Evolutionary conservation across 2,329 filamentous ascomycete species (phyloP).

Genomic region (Dactylellina haptotyla): DNA sequence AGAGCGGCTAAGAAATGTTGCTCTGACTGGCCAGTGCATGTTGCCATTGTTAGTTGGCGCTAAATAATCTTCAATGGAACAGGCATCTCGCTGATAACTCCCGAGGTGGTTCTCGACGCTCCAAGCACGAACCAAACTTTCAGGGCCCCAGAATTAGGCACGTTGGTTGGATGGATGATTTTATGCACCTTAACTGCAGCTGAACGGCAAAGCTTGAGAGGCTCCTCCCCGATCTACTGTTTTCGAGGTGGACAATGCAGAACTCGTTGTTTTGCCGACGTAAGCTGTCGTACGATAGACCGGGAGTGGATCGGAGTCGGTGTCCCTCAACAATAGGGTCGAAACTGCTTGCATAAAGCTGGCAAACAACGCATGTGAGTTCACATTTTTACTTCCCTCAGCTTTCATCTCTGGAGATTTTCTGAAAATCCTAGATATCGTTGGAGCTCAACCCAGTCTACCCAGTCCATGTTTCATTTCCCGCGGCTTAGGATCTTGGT

Average conservation of each 20-base stretch:
- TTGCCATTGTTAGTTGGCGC: slow-evolving; percentile 24
- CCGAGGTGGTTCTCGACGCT: too few relatives aligned
- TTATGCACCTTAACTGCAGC: slow-evolving; percentile 29
- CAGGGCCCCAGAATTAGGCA: too few relatives aligned
- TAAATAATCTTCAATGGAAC: slow-evolving; percentile 5
- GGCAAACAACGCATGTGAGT: slow-evolving; percentile 53
- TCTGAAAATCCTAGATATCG: slow-evolving; percentile 15
- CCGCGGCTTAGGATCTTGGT: slow-evolving; percentile 23
- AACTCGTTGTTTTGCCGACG: slow-evolving; percentile 3
- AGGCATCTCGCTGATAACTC: too few relatives aligned
- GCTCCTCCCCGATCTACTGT: background rate
- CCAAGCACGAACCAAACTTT: too few relatives aligned
- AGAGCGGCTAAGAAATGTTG: slow-evolving; percentile 19
- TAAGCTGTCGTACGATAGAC: slow-evolving; percentile 15
- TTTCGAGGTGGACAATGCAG: background rate
- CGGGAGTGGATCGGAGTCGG: slow-evolving; percentile 1
- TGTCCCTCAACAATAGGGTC: background rate
- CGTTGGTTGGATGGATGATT: slow-evolving; percentile 19
- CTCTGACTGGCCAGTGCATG: slow-evolving; percentile 5
- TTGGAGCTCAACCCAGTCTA: slow-evolving; percentile 24
- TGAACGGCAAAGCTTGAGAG: slow-evolving; percentile 18
- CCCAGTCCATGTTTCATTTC: slow-evolving; percentile 46
- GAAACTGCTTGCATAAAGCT: slow-evolving; percentile 18
- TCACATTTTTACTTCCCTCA: slow-evolving; percentile 26
- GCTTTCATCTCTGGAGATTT: slow-evolving; percentile 5